A percentile compares a stretch with the other conserved stretches of the same genome.
Conservation (phyloP, 2,329 filamentous ascomycete species). For the Tolypocladium capitatum region DNA sequence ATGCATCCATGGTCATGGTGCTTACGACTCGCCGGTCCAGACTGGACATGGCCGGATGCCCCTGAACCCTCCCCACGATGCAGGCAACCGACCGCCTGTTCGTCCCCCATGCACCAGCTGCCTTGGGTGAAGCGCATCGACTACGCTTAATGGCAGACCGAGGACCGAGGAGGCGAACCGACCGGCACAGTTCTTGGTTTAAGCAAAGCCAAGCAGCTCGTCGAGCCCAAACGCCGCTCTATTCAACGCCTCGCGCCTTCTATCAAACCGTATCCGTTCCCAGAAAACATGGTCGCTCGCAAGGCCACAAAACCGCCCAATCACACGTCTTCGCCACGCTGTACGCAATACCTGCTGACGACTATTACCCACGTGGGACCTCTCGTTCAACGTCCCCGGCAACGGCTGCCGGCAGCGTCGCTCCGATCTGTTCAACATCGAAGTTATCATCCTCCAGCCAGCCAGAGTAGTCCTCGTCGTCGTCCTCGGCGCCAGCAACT, state of each 20-base stretch:
- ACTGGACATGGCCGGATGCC: too few relatives aligned
- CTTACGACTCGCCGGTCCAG: too few relatives aligned
- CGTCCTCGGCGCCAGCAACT: slow-evolving; percentile 7
- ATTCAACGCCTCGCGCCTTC: neutral
- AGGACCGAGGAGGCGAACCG: too few relatives aligned
- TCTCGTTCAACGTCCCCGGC: neutral
- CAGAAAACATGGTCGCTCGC: neutral
- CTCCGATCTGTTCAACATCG: slow-evolving; percentile 5
- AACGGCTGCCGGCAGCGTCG: neutral
- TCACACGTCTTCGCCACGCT: neutral
- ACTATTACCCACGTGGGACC: neutral
- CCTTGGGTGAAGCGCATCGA: too few relatives aligned
- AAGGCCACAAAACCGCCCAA: neutral
- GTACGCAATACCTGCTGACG: neutral
- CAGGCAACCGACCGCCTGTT: too few relatives aligned
- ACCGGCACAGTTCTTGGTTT: too few relatives aligned
- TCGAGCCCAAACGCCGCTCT: neutral
- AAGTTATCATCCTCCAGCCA: slow-evolving; percentile 18
- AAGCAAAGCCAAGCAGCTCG: too few relatives aligned
- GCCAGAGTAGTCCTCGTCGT: slow-evolving; percentile 22
- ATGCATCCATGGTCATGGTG: too few relatives aligned
- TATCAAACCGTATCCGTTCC: neutral
- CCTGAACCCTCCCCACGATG: too few relatives aligned
- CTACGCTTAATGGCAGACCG: too few relatives aligned
- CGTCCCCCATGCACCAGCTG: too few relatives aligned